A percentile compares a stretch with the other conserved stretches of the same genome.
These are phyloP conservation scores for Anthracocystis setariae DNA, from an alignment of 1,284 basidiomycete genomes.

Conservation along the genomic window DNA sequence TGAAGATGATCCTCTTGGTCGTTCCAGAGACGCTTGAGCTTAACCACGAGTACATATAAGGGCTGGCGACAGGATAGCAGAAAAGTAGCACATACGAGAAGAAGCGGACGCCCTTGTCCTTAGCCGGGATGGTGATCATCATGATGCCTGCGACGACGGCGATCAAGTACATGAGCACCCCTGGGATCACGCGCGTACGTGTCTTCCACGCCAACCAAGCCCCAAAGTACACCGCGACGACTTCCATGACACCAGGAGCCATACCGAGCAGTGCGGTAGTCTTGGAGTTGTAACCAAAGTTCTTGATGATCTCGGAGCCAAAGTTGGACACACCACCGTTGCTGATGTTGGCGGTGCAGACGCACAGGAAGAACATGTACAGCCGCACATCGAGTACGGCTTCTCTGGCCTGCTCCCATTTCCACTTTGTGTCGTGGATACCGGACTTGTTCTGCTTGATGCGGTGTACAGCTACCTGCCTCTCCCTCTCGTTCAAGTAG, in stretches of 20 bases:
- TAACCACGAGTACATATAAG: slow-evolving; percentile 53
- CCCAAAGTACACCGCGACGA: slow-evolving; percentile 54
- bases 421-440: slow-evolving; percentile 73
- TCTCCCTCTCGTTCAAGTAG: slow-evolving; percentile 71
- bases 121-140: slow-evolving; percentile 42
- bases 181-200: slow-evolving; percentile 50
- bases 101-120: slow-evolving; percentile 29
- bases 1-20: slow-evolving; percentile 63
- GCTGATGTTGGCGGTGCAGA: slow-evolving; percentile 49
- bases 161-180: slow-evolving; percentile 53
- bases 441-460: slow-evolving; percentile 72
- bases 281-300: slow-evolving; percentile 58
- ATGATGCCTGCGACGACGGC: slow-evolving; percentile 58
- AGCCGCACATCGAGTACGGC: slow-evolving; percentile 71
- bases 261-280: slow-evolving; percentile 63
- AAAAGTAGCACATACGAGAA: slow-evolving; percentile 31
- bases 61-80: slow-evolving; percentile 26
- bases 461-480: slow-evolving; percentile 73
- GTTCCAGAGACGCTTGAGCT: slow-evolving; percentile 51
- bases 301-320: slow-evolving; percentile 60
- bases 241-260: slow-evolving; percentile 57
- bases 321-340: slow-evolving; percentile 60
- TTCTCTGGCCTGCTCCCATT: slow-evolving; percentile 71
- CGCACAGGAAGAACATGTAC: slow-evolving; percentile 56
- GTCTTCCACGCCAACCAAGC: slow-evolving; percentile 45